These are phyloP conservation scores for Dovyalis caffra DNA, from an alignment of 345 rosid genomes.

Conservation along the genomic window DNA sequence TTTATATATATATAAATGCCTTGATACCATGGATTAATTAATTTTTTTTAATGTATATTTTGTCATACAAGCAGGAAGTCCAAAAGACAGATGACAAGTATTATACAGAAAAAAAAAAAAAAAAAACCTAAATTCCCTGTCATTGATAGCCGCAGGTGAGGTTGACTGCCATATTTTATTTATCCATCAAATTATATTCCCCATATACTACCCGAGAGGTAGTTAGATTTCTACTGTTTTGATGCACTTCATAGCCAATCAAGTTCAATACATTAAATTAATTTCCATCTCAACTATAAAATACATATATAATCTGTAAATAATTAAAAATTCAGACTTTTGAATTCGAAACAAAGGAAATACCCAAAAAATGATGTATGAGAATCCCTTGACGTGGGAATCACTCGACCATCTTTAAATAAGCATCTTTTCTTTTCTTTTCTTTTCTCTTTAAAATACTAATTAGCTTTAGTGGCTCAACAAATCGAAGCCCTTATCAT, in stretches of 20 bases:
- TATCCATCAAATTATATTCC: background rate
- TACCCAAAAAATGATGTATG: background rate
- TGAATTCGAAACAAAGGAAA: background rate
- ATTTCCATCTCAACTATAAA: background rate
- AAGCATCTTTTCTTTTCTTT: background rate
- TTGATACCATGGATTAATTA: too few species aligned
- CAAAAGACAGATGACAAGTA: background rate
- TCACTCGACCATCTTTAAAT: background rate
- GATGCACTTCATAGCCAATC: background rate
- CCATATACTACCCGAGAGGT: too few species aligned
- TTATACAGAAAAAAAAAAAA: background rate
- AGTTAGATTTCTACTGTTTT: too few species aligned
- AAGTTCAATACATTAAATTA: background rate
- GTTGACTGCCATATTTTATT: background rate
- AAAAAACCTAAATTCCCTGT: background rate
- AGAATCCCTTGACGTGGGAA: background rate
- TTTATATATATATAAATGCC: too few species aligned
- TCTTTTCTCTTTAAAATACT: background rate
- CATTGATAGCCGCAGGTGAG: background rate
- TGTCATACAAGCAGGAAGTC: background rate
- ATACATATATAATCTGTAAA: background rate
- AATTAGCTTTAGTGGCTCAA: background rate
- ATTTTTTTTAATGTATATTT: too few species aligned
- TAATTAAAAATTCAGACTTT: background rate
- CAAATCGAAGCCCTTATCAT: too few species aligned